A percentile compares a stretch with the other conserved stretches of the same genome.
Evolutionary conservation across 2,329 filamentous ascomycete species (phyloP).

Genomic region (Endothia cerciana): DNA sequence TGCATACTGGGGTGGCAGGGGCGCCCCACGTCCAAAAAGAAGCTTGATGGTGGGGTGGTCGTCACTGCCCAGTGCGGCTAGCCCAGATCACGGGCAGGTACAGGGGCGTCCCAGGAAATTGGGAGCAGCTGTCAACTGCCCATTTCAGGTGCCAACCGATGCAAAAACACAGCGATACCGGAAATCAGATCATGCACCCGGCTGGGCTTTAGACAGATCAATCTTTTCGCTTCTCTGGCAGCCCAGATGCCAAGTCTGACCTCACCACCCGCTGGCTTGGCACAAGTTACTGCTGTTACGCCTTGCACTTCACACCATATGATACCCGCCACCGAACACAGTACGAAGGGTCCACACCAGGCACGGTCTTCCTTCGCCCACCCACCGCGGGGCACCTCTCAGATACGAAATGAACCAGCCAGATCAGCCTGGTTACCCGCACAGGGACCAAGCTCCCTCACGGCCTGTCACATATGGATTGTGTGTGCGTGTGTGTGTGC

Average conservation of each 20-base stretch:
- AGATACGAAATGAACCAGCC: background rate
- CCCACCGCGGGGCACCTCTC: background rate
- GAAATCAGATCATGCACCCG: constrained; percentile 1
- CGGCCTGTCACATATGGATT: background rate
- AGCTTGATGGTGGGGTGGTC: background rate
- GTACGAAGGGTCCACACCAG: background rate
- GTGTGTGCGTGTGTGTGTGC: too few relatives aligned
- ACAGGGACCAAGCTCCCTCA: background rate
- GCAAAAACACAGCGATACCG: constrained; percentile 12
- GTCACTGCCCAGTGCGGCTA: background rate
- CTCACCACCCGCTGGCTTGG: background rate
- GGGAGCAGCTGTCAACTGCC: constrained; percentile 13
- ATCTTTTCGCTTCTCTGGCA: background rate
- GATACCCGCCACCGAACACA: background rate
- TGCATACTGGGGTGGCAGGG: background rate
- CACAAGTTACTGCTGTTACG: background rate
- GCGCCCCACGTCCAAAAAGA: background rate
- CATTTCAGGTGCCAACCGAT: background rate
- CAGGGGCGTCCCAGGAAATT: constrained; percentile 10
- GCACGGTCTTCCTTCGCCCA: background rate
- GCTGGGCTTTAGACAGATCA: background rate
- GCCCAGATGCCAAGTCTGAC: background rate
- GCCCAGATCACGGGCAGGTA: background rate
- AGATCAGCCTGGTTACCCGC: background rate
- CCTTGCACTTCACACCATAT: background rate